These are phyloP conservation scores for Mycena crocata DNA, from an alignment of 768 basidiomycete species.

Conservation along the genomic window DNA sequence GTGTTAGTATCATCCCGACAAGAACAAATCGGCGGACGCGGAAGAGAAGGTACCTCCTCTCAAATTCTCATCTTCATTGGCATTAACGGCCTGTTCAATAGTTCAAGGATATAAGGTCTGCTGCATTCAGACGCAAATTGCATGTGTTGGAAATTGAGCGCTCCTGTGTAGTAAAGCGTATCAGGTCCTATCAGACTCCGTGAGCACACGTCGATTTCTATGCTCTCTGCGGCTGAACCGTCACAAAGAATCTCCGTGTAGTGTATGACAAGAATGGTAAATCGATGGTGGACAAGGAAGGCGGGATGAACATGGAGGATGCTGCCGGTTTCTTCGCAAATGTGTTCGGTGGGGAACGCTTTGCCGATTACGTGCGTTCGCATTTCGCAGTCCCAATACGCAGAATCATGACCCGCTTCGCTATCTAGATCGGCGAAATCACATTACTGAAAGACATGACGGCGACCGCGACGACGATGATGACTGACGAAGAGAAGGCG, in stretches of 20 bases:
- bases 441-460: constrained; percentile 96
- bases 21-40: constrained; percentile 92
- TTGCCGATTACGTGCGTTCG: constrained; percentile 83
- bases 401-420: background rate
- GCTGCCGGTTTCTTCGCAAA: constrained; percentile 95
- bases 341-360: constrained; percentile 95
- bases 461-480: constrained; percentile 84
- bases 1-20: constrained; percentile 91
- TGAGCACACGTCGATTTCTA: constrained; percentile 53
- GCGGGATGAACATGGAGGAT: constrained; percentile 85
- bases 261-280: constrained; percentile 98
- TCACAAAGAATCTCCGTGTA: constrained; percentile 76
- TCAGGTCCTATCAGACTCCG: constrained; percentile 88
- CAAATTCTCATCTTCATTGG: background rate
- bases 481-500: constrained; percentile 92
- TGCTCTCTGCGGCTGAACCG: constrained; percentile 6
- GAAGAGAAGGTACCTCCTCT: constrained; percentile 71
- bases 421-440: constrained; percentile 91
- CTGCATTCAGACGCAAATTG: constrained; percentile 14
- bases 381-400: background rate
- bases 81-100: background rate
- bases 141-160: constrained; percentile 4
- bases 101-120: constrained; percentile 95
- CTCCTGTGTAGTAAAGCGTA: constrained; percentile 83
- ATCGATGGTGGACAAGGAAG: constrained; percentile 86